A percentile compares a stretch with the other conserved stretches of the same genome.
Conservation (phyloP, 495 filamentous ascomycete species). For the Penicillium cataractarum region DNA sequence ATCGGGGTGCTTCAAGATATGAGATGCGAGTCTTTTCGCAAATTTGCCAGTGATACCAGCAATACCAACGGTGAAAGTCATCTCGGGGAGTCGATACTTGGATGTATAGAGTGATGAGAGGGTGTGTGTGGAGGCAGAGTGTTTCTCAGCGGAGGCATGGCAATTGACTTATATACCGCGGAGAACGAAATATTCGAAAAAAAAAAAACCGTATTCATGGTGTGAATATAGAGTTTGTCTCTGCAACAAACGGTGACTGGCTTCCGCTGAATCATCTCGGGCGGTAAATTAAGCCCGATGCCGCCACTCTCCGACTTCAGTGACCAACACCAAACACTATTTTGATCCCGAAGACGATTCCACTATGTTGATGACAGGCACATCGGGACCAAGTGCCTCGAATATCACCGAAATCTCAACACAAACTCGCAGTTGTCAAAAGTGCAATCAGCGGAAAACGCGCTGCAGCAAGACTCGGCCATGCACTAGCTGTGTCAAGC, state of each 20-base stretch:
- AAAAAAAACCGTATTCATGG: too few species aligned
- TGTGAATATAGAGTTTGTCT: too few species aligned
- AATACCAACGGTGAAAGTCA: slow-evolving; percentile 17
- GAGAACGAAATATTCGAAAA: too few species aligned
- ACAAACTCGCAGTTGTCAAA: not conserved
- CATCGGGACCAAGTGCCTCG: not conserved
- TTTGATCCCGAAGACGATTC: not conserved
- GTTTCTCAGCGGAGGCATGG: not conserved
- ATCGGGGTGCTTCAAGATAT: slow-evolving; percentile 5
- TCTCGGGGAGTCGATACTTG: not conserved
- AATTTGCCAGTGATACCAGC: slow-evolving; percentile 26
- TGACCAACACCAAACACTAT: not conserved
- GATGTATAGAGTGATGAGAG: not conserved
- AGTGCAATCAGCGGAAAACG: not conserved
- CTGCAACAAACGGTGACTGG: not conserved
- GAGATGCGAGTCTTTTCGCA: slow-evolving; percentile 11
- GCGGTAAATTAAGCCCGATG: not conserved
- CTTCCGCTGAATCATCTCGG: slow-evolving; percentile 2
- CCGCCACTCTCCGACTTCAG: not conserved
- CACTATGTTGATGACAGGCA: not conserved
- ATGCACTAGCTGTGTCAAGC: not conserved
- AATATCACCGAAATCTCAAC: not conserved
- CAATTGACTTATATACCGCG: not conserved
- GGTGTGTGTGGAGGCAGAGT: not conserved
- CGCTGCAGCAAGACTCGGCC: not conserved